phyloP scores from a whole-genome alignment of 345 rosid species.

The Pugionium cornutum region DNA sequence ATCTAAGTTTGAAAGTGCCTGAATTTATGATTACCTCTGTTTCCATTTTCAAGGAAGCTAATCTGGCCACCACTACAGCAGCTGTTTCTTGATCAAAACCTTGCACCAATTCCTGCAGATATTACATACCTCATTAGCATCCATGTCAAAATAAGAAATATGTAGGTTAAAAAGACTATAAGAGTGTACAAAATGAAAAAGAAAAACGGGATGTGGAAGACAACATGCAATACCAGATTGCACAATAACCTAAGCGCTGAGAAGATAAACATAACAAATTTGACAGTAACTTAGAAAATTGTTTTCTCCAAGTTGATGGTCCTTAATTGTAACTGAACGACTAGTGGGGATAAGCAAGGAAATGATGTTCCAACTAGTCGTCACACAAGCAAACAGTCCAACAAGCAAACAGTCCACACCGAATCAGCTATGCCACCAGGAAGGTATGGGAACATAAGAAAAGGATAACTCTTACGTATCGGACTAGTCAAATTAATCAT shows the following conservation, averaged over 20 bases:
- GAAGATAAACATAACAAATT: not conserved
- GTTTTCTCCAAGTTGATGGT: not conserved
- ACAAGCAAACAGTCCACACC: too few relatives aligned
- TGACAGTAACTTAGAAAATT: not conserved
- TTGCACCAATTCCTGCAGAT: constrained; percentile 77
- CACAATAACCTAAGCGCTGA: not conserved
- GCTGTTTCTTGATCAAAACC: constrained; percentile 99
- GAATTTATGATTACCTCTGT: constrained; percentile 60
- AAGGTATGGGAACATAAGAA: too few relatives aligned
- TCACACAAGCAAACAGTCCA: too few relatives aligned
- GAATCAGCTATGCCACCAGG: too few relatives aligned
- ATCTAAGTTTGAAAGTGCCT: constrained; percentile 14
- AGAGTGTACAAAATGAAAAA: not conserved
- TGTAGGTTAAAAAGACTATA: constrained; percentile 2
- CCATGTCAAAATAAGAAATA: constrained; percentile 6
- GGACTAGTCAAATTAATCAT: too few relatives aligned
- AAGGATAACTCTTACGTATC: too few relatives aligned
- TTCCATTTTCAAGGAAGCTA: constrained; percentile 95
- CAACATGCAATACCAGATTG: constrained; percentile 15
- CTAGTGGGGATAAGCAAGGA: not conserved
- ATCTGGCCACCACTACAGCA: constrained; percentile 94
- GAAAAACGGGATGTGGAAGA: constrained; percentile 7
- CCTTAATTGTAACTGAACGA: constrained; percentile 4
- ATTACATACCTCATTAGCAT: constrained; percentile 27
- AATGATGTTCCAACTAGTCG: too few relatives aligned